Evolutionary conservation across 176 grass and related monocot genomes (phyloP), one percentile per base, ranked within the genome.

Genomic region (Aegilops speltoides): DNA sequence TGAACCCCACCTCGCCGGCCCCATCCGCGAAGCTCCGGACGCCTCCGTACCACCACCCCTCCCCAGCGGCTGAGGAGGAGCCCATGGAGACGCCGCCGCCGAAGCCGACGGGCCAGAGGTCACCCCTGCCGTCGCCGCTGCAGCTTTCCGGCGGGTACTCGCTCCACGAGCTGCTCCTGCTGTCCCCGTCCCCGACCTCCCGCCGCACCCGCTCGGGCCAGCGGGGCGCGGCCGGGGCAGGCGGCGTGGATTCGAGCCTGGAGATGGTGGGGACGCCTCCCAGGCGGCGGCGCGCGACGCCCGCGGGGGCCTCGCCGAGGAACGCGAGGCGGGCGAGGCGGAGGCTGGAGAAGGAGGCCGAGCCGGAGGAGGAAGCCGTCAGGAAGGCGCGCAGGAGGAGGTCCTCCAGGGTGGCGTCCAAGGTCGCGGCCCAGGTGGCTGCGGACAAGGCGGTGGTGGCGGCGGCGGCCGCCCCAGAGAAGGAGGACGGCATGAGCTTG

Each of bases 261-360:
- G 89, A 91, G 89, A 64, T 87, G 62, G 77, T 52, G 9, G 85
- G 86, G 14, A 87, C 86, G 63, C 85, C 82, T 1, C 86, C 86
- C 1, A 85, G 82, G 77, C 81, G 82, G 70, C 41, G 69, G 86
- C 62, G 82, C 52, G 67, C 52, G 67, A 68, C 85, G 5, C 76
- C 85, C 34, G n/a, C 68, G 37, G 66, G 54, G 23, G 87, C 85
- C 33, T 98, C 92, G n/a, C 94, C 94, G 3, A 86, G 96, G 88
- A 92, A 90, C 48, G 77, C 40, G 37, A 69, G 93, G 57, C 52
- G 93, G 45, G 87, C 93, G 3, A 79, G 93, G 82, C 93, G 97
- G 56, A 74, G 93, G 84, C 72, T 98, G 65, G 97, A 98, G 81
- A 98, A 88, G 85, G 97, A 98, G 36, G 54, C 62, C 41, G 82